Conservation (phyloP, 179 eudicot genomes). For the Spergularia azorica region DNA sequence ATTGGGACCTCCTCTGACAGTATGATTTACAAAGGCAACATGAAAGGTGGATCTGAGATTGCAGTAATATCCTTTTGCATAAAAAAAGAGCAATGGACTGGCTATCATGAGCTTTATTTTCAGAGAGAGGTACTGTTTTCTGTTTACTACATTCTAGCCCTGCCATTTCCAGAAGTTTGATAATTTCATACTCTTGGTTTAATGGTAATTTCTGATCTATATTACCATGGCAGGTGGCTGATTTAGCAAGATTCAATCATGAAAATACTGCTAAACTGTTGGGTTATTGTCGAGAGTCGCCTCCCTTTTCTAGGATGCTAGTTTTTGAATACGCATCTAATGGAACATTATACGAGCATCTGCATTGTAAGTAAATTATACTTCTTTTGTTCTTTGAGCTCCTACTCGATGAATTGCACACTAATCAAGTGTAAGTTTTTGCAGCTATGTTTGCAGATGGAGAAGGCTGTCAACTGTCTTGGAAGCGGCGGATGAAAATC, state of each 20-base stretch:
- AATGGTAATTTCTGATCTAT: background rate
- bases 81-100: constrained; percentile 91
- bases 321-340: constrained; percentile 94
- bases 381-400: background rate
- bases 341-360: constrained; percentile 87
- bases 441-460: constrained; percentile 60
- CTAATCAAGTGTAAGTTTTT: background rate
- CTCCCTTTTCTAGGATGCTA: constrained; percentile 92
- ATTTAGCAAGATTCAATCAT: constrained; percentile 83
- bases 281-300: constrained; percentile 81
- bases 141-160: background rate
- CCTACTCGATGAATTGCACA: background rate
- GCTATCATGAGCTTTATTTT: constrained; percentile 89
- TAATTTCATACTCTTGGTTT: background rate
- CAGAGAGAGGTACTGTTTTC: constrained; percentile 69
- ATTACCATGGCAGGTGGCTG: constrained; percentile 64
- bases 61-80: constrained; percentile 92
- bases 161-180: background rate
- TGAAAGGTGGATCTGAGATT: constrained; percentile 91
- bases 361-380: constrained; percentile 68
- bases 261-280: constrained; percentile 78
- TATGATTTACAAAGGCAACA: constrained; percentile 79
- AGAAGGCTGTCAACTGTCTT: constrained; percentile 89
- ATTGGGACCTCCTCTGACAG: constrained; percentile 91
- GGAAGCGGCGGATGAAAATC: constrained; percentile 95